A percentile compares a stretch with the other conserved stretches of the same genome.
Conservation (phyloP, 78 protist species). For the Corallochytrium limacisporum region DNA sequence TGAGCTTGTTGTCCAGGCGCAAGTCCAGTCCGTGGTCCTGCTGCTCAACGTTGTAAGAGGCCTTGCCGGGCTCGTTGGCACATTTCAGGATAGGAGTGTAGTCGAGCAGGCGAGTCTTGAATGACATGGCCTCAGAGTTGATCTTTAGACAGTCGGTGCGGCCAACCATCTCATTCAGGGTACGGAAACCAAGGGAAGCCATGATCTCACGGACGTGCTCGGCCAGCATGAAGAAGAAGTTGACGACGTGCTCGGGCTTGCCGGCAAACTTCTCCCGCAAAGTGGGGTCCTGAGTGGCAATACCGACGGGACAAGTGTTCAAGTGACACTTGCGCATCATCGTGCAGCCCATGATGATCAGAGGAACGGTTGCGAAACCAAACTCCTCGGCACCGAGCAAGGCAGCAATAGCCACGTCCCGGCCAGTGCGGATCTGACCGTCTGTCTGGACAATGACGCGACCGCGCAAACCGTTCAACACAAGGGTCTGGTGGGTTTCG, state of each 20-base stretch:
- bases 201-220: conserved; percentile 58
- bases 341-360: conserved; percentile 74
- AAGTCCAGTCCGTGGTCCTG: conserved; percentile 1
- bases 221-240: conserved; percentile 63
- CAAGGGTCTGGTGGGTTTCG: conserved; percentile 69
- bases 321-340: conserved; percentile 83
- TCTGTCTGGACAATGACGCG: conserved; percentile 38
- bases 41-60: background rate
- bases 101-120: background rate
- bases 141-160: conserved; percentile 48
- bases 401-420: conserved; percentile 62
- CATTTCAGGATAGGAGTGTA: conserved; percentile 7
- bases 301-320: conserved; percentile 85
- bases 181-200: conserved; percentile 52
- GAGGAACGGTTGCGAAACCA: conserved; percentile 70
- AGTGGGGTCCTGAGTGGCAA: conserved; percentile 73
- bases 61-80: conserved; percentile 7
- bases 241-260: conserved; percentile 55
- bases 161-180: conserved; percentile 52
- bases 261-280: conserved; percentile 67
- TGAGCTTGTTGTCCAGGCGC: conserved; percentile 5
- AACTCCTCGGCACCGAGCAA: conserved; percentile 75
- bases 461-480: conserved; percentile 52
- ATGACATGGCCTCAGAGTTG: background rate
- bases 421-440: conserved; percentile 61